A percentile compares a stretch with the other conserved stretches of the same genome.
Conservation (phyloP, 495 filamentous ascomycete genomes). For the Penicillium paradoxum region DNA sequence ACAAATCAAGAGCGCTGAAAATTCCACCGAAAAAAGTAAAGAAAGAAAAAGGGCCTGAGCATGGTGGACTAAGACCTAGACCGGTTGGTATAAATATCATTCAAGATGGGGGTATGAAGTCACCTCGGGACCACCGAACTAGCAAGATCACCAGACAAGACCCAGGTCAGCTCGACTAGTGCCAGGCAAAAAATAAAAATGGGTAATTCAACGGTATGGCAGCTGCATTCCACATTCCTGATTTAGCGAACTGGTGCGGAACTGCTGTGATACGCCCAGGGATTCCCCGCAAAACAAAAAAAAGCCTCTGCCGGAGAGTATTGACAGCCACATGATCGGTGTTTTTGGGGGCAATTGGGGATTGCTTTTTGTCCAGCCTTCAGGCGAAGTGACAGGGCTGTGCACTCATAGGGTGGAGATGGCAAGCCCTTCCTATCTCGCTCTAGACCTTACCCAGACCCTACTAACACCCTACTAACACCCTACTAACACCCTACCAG, state of each 20-base stretch:
- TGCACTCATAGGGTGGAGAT: constrained; percentile 2
- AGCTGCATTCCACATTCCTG: constrained; percentile 25
- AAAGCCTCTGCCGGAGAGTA: constrained; percentile 10
- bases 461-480: no score
- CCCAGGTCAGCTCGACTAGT: constrained; percentile 15
- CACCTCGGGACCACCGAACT: constrained; percentile 8
- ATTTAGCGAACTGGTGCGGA: constrained; percentile 16
- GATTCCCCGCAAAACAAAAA: constrained; percentile 30
- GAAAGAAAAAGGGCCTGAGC: constrained; percentile 11
- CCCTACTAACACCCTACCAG: no score
- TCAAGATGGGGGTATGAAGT: constrained; percentile 9
- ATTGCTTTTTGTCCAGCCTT: no score
- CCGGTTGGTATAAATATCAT: constrained; percentile 12
- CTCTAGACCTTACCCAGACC: no score
- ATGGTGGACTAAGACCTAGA: constrained; percentile 8
- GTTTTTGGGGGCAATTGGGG: no score
- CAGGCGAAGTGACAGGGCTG: constrained; percentile 7
- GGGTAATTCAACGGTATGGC: constrained; percentile 12
- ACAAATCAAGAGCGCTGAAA: neutral
- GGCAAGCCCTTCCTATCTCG: neutral
- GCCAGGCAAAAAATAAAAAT: constrained; percentile 11
- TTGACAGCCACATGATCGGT: constrained; percentile 10
- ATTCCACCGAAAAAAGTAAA: constrained; percentile 6
- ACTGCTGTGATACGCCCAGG: constrained; percentile 28
- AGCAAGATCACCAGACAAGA: constrained; percentile 5